Evolutionary conservation across 257 asterid species (phyloP).

Genomic region (Phtheirospermum japonicum): DNA sequence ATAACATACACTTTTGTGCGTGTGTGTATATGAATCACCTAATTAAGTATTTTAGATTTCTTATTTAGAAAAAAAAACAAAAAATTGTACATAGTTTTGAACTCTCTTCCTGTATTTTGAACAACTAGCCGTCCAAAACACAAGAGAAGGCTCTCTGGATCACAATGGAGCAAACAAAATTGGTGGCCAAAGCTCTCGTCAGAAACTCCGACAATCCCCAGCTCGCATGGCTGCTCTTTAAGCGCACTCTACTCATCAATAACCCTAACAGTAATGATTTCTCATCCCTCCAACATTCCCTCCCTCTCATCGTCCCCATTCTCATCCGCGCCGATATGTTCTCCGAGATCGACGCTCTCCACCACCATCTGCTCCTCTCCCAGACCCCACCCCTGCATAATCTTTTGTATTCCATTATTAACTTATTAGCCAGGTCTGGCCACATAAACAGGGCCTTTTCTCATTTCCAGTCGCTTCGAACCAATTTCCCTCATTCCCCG

Average conservation of each 20-base stretch:
- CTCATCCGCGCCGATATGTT: constrained; percentile 69
- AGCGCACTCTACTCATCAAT: constrained; percentile 37
- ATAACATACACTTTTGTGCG: too few species aligned
- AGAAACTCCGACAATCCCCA: constrained; percentile 54
- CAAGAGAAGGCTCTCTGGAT: too few species aligned
- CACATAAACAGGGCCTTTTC: constrained; percentile 46
- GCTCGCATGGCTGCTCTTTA: constrained; percentile 81
- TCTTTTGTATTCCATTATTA: constrained; percentile 45
- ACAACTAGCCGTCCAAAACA: background rate
- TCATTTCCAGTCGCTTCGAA: constrained; percentile 61
- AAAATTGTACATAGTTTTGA: too few species aligned
- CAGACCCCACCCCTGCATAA: constrained; percentile 26
- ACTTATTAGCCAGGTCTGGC: constrained; percentile 48
- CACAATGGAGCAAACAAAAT: constrained; percentile 39
- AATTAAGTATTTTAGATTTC: too few species aligned
- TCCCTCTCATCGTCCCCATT: constrained; percentile 56
- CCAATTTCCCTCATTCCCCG: constrained; percentile 39
- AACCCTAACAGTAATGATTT: background rate
- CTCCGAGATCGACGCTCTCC: constrained; percentile 58
- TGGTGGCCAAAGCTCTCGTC: constrained; percentile 48
- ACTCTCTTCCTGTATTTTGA: too few species aligned
- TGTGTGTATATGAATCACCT: too few species aligned
- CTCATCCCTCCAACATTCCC: constrained; percentile 13
- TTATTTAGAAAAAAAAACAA: too few species aligned
- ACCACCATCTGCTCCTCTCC: constrained; percentile 44